Evolutionary conservation across 2,329 filamentous ascomycete genomes (phyloP).

Genomic region (Ophiosphaerella korrae): DNA sequence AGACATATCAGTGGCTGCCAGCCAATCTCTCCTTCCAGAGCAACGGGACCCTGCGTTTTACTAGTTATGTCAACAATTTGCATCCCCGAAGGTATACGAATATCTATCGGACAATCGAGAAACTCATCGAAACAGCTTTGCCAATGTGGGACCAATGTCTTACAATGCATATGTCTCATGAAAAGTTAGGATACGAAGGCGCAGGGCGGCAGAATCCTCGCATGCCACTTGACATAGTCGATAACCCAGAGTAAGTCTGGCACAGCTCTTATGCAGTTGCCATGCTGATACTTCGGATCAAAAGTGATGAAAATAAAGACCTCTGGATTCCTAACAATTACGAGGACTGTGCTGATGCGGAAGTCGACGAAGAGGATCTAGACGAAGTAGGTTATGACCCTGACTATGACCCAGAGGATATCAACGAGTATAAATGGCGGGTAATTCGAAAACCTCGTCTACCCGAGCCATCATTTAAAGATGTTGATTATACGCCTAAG

Average conservation of each 20-base stretch:
- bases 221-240: background rate
- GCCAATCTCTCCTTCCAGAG: constrained; percentile 53
- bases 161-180: too few species aligned
- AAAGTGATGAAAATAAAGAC: constrained; percentile 17
- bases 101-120: constrained; percentile 27
- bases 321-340: constrained; percentile 20
- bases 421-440: constrained; percentile 19
- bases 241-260: constrained; percentile 7
- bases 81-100: constrained; percentile 47
- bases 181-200: background rate
- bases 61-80: constrained; percentile 61
- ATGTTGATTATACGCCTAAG: constrained; percentile 20
- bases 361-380: constrained; percentile 6
- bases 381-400: background rate
- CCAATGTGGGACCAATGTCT: constrained; percentile 27
- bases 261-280: background rate
- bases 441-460: constrained; percentile 21
- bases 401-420: constrained; percentile 1
- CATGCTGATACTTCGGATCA: too few species aligned
- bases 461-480: constrained; percentile 11
- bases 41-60: constrained; percentile 45
- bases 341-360: constrained; percentile 2
- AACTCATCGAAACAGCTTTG: constrained; percentile 21
- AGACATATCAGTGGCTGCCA: constrained; percentile 56
- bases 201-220: constrained; percentile 17